phyloP scores from a whole-genome alignment of 306 rosid genomes.

The Vigna nakashimae region DNA sequence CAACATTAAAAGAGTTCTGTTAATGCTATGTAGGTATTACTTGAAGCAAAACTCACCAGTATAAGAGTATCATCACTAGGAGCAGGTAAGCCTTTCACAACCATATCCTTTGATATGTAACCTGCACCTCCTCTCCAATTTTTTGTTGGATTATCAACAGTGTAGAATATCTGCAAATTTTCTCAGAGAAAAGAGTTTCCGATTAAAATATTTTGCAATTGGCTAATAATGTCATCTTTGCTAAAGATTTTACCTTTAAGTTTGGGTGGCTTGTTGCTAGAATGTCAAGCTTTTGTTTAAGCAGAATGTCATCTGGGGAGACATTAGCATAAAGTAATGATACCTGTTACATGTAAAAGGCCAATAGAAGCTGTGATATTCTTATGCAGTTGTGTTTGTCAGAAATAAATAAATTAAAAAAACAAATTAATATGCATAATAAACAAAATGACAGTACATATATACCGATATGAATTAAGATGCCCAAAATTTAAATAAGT shows the following conservation, averaged over 20 bases:
- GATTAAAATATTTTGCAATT: constrained; percentile 7
- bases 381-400: not conserved
- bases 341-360: constrained; percentile 61
- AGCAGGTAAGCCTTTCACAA: constrained; percentile 83
- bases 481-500: constrained; percentile 13
- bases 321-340: constrained; percentile 86
- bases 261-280: constrained; percentile 89
- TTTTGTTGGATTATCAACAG: constrained; percentile 82
- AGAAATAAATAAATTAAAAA: not conserved
- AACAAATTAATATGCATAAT: constrained; percentile 13
- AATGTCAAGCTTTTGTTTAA: constrained; percentile 88
- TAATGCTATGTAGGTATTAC: constrained; percentile 3
- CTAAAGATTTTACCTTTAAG: constrained; percentile 65
- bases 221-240: constrained; percentile 2
- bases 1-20: not conserved
- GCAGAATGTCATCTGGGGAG: constrained; percentile 94
- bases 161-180: constrained; percentile 73
- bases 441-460: constrained; percentile 29
- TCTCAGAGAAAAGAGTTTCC: constrained; percentile 11
- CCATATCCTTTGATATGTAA: constrained; percentile 82
- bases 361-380: constrained; percentile 44
- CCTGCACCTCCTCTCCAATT: constrained; percentile 96
- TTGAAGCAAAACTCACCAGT: constrained; percentile 72
- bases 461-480: constrained; percentile 29
- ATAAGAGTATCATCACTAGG: constrained; percentile 79